Evolutionary conservation across 2,329 filamentous ascomycete species (phyloP), one percentile per base, ranked within the genome.

Genomic region (Exserohilum turcica): DNA sequence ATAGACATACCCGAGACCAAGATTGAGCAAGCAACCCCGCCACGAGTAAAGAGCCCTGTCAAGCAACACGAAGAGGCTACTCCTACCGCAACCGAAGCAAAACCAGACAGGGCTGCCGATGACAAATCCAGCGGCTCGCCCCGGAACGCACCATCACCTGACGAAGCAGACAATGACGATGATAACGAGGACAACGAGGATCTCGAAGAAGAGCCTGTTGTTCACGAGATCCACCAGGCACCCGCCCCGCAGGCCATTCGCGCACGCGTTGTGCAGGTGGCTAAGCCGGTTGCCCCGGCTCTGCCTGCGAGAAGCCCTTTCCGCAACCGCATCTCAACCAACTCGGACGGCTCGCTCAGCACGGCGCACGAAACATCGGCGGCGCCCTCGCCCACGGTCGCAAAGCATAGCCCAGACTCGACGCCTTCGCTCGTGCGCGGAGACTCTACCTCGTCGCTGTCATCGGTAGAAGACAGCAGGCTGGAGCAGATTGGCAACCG

Each of bases 261-360:
- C 67, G 90, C 91, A 19, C 88, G 88, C 44, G 79, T 97, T 44
- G 90, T 97, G 24, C 92, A 86, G 39, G 96, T 97, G 53, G 86
- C 90, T 10, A 95, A 93, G 76, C 84, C 91, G 31, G 76, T 87
- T 1, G 85, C 91, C 1, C 92, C 92, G 1, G 86, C 89, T 7
- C 82, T 96, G 10, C 92, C 92, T 1, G 82, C 85, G 3, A 82
- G 92, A 42, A 96, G 89, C 68, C 88, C 91, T 1, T 86, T 86
- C 54, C 76, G 79, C 35, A 74, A 68, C 48, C 61, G 74, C 16
- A 60, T 75, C 19, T 73, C 74, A 40, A 65, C 76, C 48, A 63
- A 66, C 38, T 69, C 71, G 0, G 67, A 68, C 27, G 57, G 60
- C 10, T 67, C 66, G 15, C 61, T 57, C n/a, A 66, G 67, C 13